phyloP scores from a whole-genome alignment of 2,329 filamentous ascomycete species.

The Cercospora sp. region DNA sequence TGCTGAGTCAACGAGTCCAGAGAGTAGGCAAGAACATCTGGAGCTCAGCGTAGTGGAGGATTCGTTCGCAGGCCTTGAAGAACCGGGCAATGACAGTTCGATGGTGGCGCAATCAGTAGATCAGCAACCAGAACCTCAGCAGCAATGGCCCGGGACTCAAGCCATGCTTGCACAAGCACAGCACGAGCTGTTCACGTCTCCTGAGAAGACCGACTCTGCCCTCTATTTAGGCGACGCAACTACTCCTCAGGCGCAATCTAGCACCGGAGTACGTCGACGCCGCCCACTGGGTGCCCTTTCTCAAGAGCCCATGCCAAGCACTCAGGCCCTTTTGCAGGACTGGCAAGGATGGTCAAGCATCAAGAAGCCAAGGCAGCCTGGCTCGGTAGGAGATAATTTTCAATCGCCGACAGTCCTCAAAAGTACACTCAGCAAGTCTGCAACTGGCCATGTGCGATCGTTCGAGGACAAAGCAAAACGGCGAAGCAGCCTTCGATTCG shows the following conservation, averaged over 20 bases:
- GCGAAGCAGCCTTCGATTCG: slow-evolving; percentile 32
- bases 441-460: slow-evolving; percentile 3
- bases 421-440: background rate
- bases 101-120: background rate
- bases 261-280: slow-evolving; percentile 31
- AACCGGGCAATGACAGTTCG: background rate
- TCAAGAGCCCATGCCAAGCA: slow-evolving; percentile 40
- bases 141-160: slow-evolving; percentile 32
- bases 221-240: slow-evolving; percentile 17
- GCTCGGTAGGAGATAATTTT: slow-evolving; percentile 12
- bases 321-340: slow-evolving; percentile 47
- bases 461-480: slow-evolving; percentile 13
- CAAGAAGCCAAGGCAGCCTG: slow-evolving; percentile 39
- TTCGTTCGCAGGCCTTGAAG: slow-evolving; percentile 1
- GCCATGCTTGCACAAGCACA: slow-evolving; percentile 34
- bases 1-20: background rate
- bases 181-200: slow-evolving; percentile 34
- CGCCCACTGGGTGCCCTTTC: slow-evolving; percentile 26
- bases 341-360: slow-evolving; percentile 45
- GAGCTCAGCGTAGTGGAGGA: background rate
- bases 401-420: slow-evolving; percentile 24
- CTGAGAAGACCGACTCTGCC: slow-evolving; percentile 25
- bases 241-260: slow-evolving; percentile 39
- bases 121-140: background rate
- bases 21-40: background rate